phyloP scores from a whole-genome alignment of 2,329 filamentous ascomycete genomes.

The Epichloe baconii region DNA sequence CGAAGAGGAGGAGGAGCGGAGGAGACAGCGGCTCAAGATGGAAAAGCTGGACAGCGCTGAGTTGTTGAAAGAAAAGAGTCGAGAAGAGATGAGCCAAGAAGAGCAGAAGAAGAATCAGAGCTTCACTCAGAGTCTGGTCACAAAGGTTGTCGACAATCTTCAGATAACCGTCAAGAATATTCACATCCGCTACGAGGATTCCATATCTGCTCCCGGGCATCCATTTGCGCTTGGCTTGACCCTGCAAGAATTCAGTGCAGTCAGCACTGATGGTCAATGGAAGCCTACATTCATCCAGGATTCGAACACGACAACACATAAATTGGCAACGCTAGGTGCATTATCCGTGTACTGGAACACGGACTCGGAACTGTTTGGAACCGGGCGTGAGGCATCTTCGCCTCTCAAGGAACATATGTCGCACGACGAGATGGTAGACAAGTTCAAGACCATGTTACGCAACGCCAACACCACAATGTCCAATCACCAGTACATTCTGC shows the following conservation, averaged over 20 bases:
- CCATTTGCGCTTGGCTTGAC: conserved; percentile 89
- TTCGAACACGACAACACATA: conserved; percentile 71
- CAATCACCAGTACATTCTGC: conserved; percentile 84
- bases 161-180: conserved; percentile 98
- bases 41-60: conserved; percentile 97
- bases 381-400: conserved; percentile 53
- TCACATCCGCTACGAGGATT: conserved; percentile 95
- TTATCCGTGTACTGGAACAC: conserved; percentile 98
- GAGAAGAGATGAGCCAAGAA: conserved; percentile 86
- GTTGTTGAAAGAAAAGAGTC: conserved; percentile 78
- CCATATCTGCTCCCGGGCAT: conserved; percentile 85
- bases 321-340: conserved; percentile 80
- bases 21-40: conserved; percentile 89
- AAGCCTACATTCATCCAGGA: conserved; percentile 91
- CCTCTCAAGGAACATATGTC: conserved; percentile 42
- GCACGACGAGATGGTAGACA: conserved; percentile 64
- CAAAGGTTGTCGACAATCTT: conserved; percentile 95
- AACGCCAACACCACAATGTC: conserved; percentile 43
- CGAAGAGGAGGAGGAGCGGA: conserved; percentile 77
- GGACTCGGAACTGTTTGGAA: conserved; percentile 70
- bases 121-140: conserved; percentile 88
- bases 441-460: conserved; percentile 70
- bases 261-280: conserved; percentile 93
- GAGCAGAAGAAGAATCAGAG: conserved; percentile 97
- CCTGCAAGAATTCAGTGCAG: conserved; percentile 88